Evolutionary conservation across 176 grass and related monocot species (phyloP).

Genomic region (Oryza nivara): DNA sequence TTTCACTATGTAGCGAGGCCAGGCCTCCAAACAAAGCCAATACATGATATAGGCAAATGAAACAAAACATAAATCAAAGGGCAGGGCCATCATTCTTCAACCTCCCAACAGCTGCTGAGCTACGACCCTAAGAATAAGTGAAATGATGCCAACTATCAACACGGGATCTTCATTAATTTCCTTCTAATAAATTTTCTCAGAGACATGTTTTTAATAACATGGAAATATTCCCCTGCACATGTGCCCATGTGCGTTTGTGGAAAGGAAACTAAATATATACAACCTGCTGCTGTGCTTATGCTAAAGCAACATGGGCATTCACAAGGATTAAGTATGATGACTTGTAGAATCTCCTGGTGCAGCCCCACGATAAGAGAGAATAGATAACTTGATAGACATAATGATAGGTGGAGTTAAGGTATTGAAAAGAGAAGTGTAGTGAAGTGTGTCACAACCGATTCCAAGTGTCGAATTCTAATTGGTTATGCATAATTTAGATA

Average conservation of each 20-base stretch:
- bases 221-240: slow-evolving; percentile 27
- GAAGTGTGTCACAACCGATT: neutral
- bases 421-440: neutral
- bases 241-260: slow-evolving; percentile 21
- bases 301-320: neutral
- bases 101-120: neutral
- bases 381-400: neutral
- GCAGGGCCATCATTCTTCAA: neutral
- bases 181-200: slow-evolving; percentile 6
- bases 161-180: neutral
- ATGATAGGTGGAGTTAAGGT: neutral
- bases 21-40: neutral
- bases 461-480: slow-evolving; percentile 3
- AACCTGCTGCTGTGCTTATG: neutral
- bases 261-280: slow-evolving; percentile 13
- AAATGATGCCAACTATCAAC: neutral
- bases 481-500: neutral
- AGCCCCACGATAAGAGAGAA: slow-evolving; percentile 19
- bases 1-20: neutral
- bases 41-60: neutral
- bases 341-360: slow-evolving; percentile 9
- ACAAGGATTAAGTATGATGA: slow-evolving; percentile 33
- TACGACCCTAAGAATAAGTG: neutral
- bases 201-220: neutral
- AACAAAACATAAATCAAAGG: neutral